These are phyloP conservation scores for Globisporangium parvum DNA, from an alignment of 352 stramenopile species.

Conservation along the genomic window DNA sequence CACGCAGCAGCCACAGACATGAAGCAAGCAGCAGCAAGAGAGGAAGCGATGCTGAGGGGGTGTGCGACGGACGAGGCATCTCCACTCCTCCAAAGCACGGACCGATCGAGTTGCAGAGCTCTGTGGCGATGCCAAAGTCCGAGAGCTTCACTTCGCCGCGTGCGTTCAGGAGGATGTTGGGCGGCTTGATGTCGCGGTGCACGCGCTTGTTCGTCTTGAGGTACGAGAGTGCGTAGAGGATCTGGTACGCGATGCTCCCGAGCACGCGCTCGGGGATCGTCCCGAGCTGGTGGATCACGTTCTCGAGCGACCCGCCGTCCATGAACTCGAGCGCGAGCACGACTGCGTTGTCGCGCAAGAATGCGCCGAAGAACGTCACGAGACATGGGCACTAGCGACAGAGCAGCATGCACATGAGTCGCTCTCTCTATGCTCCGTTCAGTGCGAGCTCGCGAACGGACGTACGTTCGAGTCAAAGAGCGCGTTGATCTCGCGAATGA, in stretches of 20 bases:
- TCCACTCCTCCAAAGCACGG: neutral
- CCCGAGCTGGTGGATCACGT: conserved; percentile 80
- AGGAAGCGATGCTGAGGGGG: neutral
- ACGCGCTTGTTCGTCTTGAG: conserved; percentile 90
- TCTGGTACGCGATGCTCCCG: conserved; percentile 91
- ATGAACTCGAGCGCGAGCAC: conserved; percentile 92
- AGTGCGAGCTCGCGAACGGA: too few species aligned
- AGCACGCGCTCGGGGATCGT: conserved; percentile 84
- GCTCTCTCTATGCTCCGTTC: too few species aligned
- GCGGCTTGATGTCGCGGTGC: conserved; percentile 97
- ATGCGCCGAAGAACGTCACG: conserved; percentile 89
- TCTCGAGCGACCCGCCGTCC: conserved; percentile 89
- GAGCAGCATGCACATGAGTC: neutral
- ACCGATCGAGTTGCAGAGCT: conserved; percentile 86
- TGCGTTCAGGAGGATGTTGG: conserved; percentile 92
- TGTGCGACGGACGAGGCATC: neutral
- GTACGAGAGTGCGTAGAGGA: conserved; percentile 92
- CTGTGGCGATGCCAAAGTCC: conserved; percentile 94
- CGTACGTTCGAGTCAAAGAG: conserved; percentile 74
- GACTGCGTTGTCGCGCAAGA: conserved; percentile 85
- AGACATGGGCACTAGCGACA: conserved; percentile 56
- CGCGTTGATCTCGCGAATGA: conserved; percentile 86
- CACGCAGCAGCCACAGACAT: neutral
- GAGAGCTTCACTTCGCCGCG: conserved; percentile 93
- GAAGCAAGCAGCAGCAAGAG: neutral